Base-by-base conservation (phyloP, 148 eudicot species). In the Vaccinium corymbosum region DNA sequence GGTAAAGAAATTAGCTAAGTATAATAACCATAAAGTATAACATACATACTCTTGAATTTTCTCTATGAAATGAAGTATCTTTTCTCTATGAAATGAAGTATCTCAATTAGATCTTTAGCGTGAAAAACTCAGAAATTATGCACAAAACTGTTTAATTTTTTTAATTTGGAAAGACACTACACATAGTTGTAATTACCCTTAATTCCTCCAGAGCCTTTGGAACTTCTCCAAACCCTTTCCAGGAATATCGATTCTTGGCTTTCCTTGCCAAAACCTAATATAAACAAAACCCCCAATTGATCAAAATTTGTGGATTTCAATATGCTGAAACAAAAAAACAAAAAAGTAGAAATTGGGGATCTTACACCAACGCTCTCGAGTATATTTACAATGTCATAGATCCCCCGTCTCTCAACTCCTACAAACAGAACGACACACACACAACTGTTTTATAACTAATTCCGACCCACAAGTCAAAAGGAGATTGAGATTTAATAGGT, bases 361-460 rank as follows among this genome's bases (percentile, higher is more conserved):
- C 92, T 91, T 89, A 95, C 99, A 83, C 98, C 98, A 84, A 94
- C 91, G 72, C 99, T 97, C 85, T 97, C 98, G 70, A 97, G 84
- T 11, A 97, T 98, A 85, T 97, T 97, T 61, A 94, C 99, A 9
- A 97, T 97, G 80, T 94, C 99, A 82, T 97, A 97, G 92, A 97
- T 94, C 94, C 98, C 91, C 77, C 99, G 90, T 88, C 98, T 92
- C 90, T 97, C 99, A 81, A 97, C 99, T 61, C 96, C 99, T 97
- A 68, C 73, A 68, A 14, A 77, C 87, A 89, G 25, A 55, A 48
- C 12, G 38, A 35, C 46, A 42, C 66, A 81, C 53, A 42, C 46
- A 71, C 49, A 19, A 16, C 8, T 57, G 55, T 29, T 46, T 78
- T 52, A 59, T 71, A 11, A 6, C 46, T 16, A 49, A 71, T 62